phyloP scores from a whole-genome alignment of 2,329 filamentous ascomycete species.

The Clarireedia homoeocarpa region DNA sequence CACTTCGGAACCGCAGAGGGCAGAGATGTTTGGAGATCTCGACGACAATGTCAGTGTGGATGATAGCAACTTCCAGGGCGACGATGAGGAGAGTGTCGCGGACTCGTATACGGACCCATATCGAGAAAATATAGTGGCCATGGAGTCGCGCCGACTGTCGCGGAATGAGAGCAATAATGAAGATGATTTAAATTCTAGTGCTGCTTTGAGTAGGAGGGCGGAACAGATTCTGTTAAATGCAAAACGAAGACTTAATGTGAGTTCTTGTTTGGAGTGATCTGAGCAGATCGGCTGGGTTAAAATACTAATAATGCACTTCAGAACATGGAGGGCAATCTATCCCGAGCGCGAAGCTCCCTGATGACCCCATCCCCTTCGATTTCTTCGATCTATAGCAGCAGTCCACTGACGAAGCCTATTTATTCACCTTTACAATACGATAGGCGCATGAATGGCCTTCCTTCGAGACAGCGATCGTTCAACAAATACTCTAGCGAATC shows the following conservation, averaged over 20 bases:
- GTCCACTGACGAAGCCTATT: slow-evolving; percentile 30
- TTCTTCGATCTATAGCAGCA: slow-evolving; percentile 34
- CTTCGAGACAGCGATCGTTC: slow-evolving; percentile 21
- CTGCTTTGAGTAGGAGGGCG: slow-evolving; percentile 70
- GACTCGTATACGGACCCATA: slow-evolving; percentile 28
- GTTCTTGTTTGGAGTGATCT: slow-evolving; percentile 27
- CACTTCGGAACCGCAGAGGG: slow-evolving; percentile 39
- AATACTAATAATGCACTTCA: slow-evolving; percentile 32
- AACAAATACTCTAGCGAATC: slow-evolving; percentile 16
- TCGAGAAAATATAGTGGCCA: slow-evolving; percentile 26
- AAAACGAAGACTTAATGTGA: slow-evolving; percentile 77
- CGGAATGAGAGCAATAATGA: slow-evolving; percentile 26
- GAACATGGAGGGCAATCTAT: slow-evolving; percentile 92
- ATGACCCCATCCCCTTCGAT: slow-evolving; percentile 42
- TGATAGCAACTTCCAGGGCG: slow-evolving; percentile 58
- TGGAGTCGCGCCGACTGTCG: slow-evolving; percentile 22
- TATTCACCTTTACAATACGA: slow-evolving; percentile 25
- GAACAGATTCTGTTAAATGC: slow-evolving; percentile 90
- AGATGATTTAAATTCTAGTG: slow-evolving; percentile 62
- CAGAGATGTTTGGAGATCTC: slow-evolving; percentile 48
- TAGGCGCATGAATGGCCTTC: slow-evolving; percentile 9
- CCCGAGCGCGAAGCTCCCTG: slow-evolving; percentile 65
- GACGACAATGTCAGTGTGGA: slow-evolving; percentile 55
- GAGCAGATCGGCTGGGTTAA: neutral
- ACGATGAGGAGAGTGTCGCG: slow-evolving; percentile 58